These are phyloP conservation scores for Wickerhamomyces xylosicus DNA, from an alignment of 805 yeast genomes.

Conservation along the genomic window DNA sequence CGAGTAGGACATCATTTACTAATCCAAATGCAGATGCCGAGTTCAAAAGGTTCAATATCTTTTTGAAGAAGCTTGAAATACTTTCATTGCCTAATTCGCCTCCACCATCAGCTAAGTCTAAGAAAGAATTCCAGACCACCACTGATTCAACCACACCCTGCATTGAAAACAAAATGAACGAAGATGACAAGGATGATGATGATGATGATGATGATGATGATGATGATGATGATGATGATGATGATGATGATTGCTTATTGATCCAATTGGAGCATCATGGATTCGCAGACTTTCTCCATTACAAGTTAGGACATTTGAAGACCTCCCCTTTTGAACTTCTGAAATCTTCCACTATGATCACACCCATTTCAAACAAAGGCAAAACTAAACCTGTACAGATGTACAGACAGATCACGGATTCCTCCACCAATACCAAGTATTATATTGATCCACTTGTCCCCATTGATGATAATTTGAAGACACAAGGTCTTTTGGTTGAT, in stretches of 20 bases:
- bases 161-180: too few relatives aligned
- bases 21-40: too few relatives aligned
- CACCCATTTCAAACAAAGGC: background rate
- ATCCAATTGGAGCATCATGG: slow-evolving; percentile 10
- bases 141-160: too few relatives aligned
- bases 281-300: slow-evolving; percentile 13
- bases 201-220: too few relatives aligned
- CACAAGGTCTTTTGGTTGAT: slow-evolving; percentile 12
- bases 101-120: too few relatives aligned
- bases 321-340: slow-evolving; percentile 12
- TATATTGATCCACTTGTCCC: slow-evolving; percentile 12
- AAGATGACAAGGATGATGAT: too few relatives aligned
- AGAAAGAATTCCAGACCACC: too few relatives aligned
- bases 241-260: background rate
- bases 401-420: slow-evolving; percentile 13
- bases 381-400: background rate
- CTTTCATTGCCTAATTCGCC: slow-evolving; percentile 20
- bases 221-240: too few relatives aligned
- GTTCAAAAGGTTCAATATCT: background rate
- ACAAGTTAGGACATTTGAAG: slow-evolving; percentile 14
- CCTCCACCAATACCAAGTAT: slow-evolving; percentile 12
- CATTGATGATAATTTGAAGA: slow-evolving; percentile 14
- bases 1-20: too few relatives aligned
- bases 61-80: background rate
- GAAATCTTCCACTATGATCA: slow-evolving; percentile 5